Percentiles rank a stretch among this genome's conserved stretches.
phyloP scores from a whole-genome alignment of 2,329 filamentous ascomycete genomes.

The Epicoccum nigrum region DNA sequence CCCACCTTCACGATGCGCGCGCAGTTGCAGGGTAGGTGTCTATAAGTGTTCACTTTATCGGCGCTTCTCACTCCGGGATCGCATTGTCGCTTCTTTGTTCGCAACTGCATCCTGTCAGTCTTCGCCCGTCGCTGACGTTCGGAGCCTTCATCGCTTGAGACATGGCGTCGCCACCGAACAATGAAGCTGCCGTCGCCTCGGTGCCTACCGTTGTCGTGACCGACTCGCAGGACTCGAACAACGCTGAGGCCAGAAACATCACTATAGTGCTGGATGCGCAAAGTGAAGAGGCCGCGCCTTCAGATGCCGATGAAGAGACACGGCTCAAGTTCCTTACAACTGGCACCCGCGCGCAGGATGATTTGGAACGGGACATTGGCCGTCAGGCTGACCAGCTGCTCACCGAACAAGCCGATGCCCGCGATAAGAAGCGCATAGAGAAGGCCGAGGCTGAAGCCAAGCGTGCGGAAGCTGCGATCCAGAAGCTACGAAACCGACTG shows the following conservation, averaged over 20 bases:
- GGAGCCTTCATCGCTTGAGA: neutral
- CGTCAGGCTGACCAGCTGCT: conserved; percentile 67
- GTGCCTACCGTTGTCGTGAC: conserved; percentile 18
- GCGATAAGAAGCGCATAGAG: conserved; percentile 67
- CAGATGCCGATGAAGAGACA: conserved; percentile 50
- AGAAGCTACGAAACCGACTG: conserved; percentile 63
- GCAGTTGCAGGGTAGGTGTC: neutral
- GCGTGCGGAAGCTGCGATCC: conserved; percentile 70
- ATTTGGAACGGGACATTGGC: conserved; percentile 85
- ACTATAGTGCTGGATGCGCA: conserved; percentile 17
- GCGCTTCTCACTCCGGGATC: neutral
- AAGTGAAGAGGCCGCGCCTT: conserved; percentile 27
- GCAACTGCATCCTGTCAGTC: neutral
- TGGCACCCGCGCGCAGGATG: conserved; percentile 76
- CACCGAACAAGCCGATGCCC: conserved; percentile 66
- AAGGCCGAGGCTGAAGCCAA: conserved; percentile 59
- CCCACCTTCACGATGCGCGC: conserved; percentile 1
- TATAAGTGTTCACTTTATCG: neutral
- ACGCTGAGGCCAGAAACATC: conserved; percentile 11
- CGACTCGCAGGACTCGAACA: conserved; percentile 12
- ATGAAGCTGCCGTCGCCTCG: conserved; percentile 14
- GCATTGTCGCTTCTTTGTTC: neutral
- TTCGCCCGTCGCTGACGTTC: neutral
- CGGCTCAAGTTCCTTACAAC: conserved; percentile 48
- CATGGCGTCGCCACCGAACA: conserved; percentile 20